Conservation (phyloP, 345 rosid genomes). For the Mallotus nudiflorus region DNA sequence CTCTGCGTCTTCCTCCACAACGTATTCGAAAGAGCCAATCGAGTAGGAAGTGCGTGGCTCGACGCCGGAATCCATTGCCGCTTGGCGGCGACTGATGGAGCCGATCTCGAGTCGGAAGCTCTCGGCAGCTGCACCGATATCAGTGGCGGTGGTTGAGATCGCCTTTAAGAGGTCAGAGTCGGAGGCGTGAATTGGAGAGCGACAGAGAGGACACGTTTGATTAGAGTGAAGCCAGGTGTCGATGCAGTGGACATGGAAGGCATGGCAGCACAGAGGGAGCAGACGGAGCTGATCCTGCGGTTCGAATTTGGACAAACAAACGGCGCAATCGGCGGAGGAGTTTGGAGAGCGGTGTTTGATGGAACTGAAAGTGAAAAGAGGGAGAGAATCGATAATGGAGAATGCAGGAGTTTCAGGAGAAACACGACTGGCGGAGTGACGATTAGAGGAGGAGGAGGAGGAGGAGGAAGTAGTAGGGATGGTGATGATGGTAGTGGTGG, state of each 20-base stretch:
- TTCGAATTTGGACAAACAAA: slow-evolving; percentile 78
- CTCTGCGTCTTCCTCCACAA: slow-evolving; percentile 74
- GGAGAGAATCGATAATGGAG: slow-evolving; percentile 62
- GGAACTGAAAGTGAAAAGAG: slow-evolving; percentile 71
- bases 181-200: slow-evolving; percentile 65
- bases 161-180: slow-evolving; percentile 62
- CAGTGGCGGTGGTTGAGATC: slow-evolving; percentile 24
- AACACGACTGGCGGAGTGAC: slow-evolving; percentile 40
- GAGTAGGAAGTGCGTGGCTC: slow-evolving; percentile 60
- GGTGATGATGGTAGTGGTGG: too few species aligned
- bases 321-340: slow-evolving; percentile 65
- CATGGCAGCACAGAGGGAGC: slow-evolving; percentile 87
- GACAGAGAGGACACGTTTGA: slow-evolving; percentile 90
- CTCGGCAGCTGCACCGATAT: slow-evolving; percentile 27
- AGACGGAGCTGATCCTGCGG: slow-evolving; percentile 76
- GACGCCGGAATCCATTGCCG: slow-evolving; percentile 23
- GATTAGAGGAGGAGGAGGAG: slow-evolving; percentile 24
- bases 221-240: slow-evolving; percentile 75
- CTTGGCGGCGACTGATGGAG: slow-evolving; percentile 61
- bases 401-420: slow-evolving; percentile 44
- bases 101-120: slow-evolving; percentile 93
- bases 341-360: slow-evolving; percentile 59
- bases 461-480: slow-evolving; percentile 23
- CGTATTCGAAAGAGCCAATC: slow-evolving; percentile 78
- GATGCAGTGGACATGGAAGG: slow-evolving; percentile 77